phyloP scores from a whole-genome alignment of 495 filamentous ascomycete species.

The Annulohypoxylon stygium region DNA sequence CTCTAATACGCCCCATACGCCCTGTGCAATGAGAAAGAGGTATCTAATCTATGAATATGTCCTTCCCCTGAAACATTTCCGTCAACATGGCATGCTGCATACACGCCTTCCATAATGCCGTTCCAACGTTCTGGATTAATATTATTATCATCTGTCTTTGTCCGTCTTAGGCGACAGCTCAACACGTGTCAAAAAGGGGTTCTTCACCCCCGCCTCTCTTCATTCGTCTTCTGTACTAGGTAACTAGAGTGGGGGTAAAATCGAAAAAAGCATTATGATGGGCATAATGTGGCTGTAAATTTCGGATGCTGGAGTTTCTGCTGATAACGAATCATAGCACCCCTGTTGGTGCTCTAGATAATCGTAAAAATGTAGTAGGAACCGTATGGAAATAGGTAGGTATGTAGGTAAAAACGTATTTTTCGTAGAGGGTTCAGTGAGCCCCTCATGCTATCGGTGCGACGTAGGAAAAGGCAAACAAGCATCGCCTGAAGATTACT shows the following conservation, averaged over 20 bases:
- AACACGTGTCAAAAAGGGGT: slow-evolving; percentile 5
- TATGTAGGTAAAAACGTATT: not conserved
- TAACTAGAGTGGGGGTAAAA: slow-evolving; percentile 8
- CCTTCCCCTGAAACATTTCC: slow-evolving; percentile 30
- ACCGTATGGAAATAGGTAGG: not conserved
- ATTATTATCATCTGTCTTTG: not conserved
- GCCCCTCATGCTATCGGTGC: not conserved
- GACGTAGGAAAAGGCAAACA: not conserved
- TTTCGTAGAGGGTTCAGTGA: not conserved
- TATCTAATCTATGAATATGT: slow-evolving; percentile 28
- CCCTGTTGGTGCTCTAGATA: not conserved
- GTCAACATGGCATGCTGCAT: slow-evolving; percentile 22
- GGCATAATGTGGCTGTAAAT: slow-evolving; percentile 25
- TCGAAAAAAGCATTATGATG: slow-evolving; percentile 30
- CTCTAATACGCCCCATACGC: slow-evolving; percentile 13
- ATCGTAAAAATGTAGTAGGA: slow-evolving; percentile 16
- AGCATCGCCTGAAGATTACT: not conserved
- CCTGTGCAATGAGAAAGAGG: slow-evolving; percentile 25
- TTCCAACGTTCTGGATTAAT: slow-evolving; percentile 25
- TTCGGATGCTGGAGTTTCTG: slow-evolving; percentile 17
- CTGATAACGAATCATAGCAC: slow-evolving; percentile 1
- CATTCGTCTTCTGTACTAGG: slow-evolving; percentile 3
- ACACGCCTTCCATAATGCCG: slow-evolving; percentile 27
- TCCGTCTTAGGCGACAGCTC: not conserved
- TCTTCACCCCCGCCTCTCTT: not conserved